Conservation (phyloP, 257 asterid genomes). For the Plantago ovata region DNA sequence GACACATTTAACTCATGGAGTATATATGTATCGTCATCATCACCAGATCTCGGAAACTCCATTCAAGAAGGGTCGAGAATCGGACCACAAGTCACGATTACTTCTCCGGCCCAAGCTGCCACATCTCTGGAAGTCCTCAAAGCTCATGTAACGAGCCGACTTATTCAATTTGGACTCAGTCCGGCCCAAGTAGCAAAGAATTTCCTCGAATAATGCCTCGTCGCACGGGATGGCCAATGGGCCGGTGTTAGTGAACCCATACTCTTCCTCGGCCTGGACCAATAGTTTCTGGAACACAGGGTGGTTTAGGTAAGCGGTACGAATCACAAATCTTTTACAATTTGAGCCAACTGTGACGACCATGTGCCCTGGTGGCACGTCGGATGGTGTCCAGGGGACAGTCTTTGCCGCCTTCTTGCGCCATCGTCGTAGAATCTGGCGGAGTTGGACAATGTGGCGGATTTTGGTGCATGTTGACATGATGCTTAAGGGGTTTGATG, state of each 20-base stretch:
- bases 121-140: conserved; percentile 52
- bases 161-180: conserved; percentile 33
- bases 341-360: conserved; percentile 50
- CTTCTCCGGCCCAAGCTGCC: conserved; percentile 43
- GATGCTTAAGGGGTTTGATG: background rate
- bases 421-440: conserved; percentile 62
- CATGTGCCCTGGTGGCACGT: conserved; percentile 70
- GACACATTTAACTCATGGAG: too few species aligned
- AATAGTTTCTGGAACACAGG: conserved; percentile 54
- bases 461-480: conserved; percentile 64
- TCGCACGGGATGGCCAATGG: conserved; percentile 62
- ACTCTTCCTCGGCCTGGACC: conserved; percentile 53
- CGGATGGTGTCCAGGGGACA: conserved; percentile 39
- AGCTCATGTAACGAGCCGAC: conserved; percentile 37
- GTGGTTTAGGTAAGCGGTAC: conserved; percentile 49
- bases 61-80: conserved; percentile 51
- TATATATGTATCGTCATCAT: background rate
- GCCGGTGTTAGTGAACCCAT: conserved; percentile 53
- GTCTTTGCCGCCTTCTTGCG: conserved; percentile 45
- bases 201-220: conserved; percentile 51
- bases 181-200: conserved; percentile 45
- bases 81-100: conserved; percentile 49
- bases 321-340: conserved; percentile 45
- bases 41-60: conserved; percentile 34
- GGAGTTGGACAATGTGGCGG: conserved; percentile 55